Conservation (phyloP, 2,329 filamentous ascomycete genomes). For the Aspergillus fumigatus region DNA sequence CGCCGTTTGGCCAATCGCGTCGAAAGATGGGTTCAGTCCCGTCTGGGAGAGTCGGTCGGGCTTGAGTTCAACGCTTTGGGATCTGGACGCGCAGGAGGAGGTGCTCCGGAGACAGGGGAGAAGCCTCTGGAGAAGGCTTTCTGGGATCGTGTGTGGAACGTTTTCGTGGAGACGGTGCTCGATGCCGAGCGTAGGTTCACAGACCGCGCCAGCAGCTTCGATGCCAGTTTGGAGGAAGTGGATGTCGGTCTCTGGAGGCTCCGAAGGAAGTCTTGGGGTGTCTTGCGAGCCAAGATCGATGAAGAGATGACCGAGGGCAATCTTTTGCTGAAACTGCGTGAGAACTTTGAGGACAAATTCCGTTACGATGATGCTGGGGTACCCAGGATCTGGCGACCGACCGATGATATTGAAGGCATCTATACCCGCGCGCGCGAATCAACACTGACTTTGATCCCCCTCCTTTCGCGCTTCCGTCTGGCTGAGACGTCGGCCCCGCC, state of each 20-base stretch:
- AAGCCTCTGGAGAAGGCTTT: slow-evolving; percentile 77
- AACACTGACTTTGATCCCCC: slow-evolving; percentile 82
- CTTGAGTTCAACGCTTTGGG: slow-evolving; percentile 95
- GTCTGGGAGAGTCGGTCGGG: slow-evolving; percentile 80
- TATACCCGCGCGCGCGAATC: slow-evolving; percentile 92
- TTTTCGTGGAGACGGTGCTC: slow-evolving; percentile 75
- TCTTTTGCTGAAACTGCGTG: slow-evolving; percentile 85
- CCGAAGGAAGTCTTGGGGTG: slow-evolving; percentile 90
- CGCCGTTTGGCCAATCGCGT: slow-evolving; percentile 82
- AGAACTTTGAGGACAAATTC: slow-evolving; percentile 99
- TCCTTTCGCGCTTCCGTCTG: slow-evolving; percentile 79
- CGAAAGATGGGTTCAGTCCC: slow-evolving; percentile 88
- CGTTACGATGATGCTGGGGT: slow-evolving; percentile 94
- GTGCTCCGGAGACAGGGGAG: slow-evolving; percentile 72
- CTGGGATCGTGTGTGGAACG: slow-evolving; percentile 91
- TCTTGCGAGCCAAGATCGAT: slow-evolving; percentile 82
- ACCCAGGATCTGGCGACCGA: slow-evolving; percentile 92
- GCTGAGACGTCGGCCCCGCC: slow-evolving; percentile 69
- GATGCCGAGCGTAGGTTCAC: slow-evolving; percentile 83
- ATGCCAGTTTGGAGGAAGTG: slow-evolving; percentile 86
- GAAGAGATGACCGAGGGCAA: slow-evolving; percentile 99
- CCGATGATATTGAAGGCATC: slow-evolving; percentile 92
- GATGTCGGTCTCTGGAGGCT: slow-evolving; percentile 89
- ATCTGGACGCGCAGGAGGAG: slow-evolving; percentile 75
- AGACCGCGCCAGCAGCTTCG: slow-evolving; percentile 86